phyloP scores from a whole-genome alignment of 495 filamentous ascomycete species.

The Tuber microsphaerosporum region DNA sequence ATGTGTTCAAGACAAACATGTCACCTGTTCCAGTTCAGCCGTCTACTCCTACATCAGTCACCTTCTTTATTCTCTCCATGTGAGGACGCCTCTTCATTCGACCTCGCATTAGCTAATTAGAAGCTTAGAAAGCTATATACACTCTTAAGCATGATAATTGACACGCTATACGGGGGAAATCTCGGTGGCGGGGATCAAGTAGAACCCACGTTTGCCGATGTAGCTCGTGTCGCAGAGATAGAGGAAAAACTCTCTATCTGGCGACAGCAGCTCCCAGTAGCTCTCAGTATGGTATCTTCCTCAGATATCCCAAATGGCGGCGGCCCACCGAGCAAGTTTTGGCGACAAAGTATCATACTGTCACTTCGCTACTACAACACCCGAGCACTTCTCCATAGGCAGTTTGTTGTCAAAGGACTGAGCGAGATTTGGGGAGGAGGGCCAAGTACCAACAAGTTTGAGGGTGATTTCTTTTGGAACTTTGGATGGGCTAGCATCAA shows the following conservation, averaged over 20 bases:
- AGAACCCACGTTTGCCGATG: constrained; percentile 38
- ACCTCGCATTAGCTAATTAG: neutral
- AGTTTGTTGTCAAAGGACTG: constrained; percentile 43
- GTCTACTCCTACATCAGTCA: constrained; percentile 24
- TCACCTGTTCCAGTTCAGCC: constrained; percentile 27
- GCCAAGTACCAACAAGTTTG: constrained; percentile 39
- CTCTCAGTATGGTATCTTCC: constrained; percentile 32
- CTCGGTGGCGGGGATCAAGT: constrained; percentile 42
- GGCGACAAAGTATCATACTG: constrained; percentile 43
- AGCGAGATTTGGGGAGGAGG: constrained; percentile 39
- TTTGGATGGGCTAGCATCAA: constrained; percentile 45
- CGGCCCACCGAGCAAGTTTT: constrained; percentile 39
- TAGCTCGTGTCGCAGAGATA: constrained; percentile 37
- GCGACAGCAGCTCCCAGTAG: constrained; percentile 31
- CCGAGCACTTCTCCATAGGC: constrained; percentile 44
- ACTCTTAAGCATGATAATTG: constrained; percentile 42
- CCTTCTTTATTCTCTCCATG: constrained; percentile 45
- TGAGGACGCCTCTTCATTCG: constrained; percentile 1
- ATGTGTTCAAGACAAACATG: constrained; percentile 28
- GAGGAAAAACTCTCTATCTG: constrained; percentile 37
- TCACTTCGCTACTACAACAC: constrained; percentile 44
- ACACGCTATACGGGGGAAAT: constrained; percentile 45
- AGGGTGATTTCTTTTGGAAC: constrained; percentile 41
- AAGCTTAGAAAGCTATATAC: constrained; percentile 36
- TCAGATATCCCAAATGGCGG: constrained; percentile 37